Evolutionary conservation across 2,329 filamentous ascomycete species (phyloP).

Genomic region (Penicillium expansum): DNA sequence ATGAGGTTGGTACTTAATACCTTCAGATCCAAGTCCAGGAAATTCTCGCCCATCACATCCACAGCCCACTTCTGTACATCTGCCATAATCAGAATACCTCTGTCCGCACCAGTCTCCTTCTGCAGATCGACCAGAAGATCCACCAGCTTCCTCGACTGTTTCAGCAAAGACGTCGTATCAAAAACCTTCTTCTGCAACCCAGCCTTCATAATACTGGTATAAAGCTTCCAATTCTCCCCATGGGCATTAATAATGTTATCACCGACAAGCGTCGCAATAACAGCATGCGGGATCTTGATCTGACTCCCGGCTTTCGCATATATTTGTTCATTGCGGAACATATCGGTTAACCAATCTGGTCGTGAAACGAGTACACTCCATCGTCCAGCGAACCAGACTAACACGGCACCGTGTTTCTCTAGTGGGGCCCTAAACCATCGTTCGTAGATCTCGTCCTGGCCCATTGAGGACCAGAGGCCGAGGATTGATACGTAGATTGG

Average conservation of each 20-base stretch:
- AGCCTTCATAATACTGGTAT: constrained; percentile 38
- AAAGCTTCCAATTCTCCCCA: constrained; percentile 35
- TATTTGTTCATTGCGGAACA: constrained; percentile 33
- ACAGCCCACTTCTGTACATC: constrained; percentile 29
- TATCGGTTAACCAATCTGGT: constrained; percentile 45
- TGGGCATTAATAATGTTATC: constrained; percentile 44
- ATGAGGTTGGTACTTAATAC: constrained; percentile 8
- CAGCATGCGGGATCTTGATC: constrained; percentile 42
- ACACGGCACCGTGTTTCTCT: constrained; percentile 43
- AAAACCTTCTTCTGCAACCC: constrained; percentile 33
- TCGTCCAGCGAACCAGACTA: constrained; percentile 50
- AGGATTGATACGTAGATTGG: constrained; percentile 29
- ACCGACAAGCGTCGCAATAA: constrained; percentile 40
- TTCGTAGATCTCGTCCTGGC: constrained; percentile 26
- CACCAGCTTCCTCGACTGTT: constrained; percentile 26
- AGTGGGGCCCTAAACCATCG: constrained; percentile 25
- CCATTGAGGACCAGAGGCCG: constrained; percentile 27
- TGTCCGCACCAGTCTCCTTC: not conserved
- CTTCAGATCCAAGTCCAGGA: constrained; percentile 28
- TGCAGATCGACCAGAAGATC: constrained; percentile 26
- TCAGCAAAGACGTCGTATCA: constrained; percentile 22
- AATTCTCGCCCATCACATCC: constrained; percentile 26
- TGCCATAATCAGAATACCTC: constrained; percentile 21
- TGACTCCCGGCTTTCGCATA: constrained; percentile 44
- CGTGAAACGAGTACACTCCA: constrained; percentile 51